A percentile compares a stretch with the other conserved stretches of the same genome.
Evolutionary conservation across 1,284 basidiomycete genomes (phyloP).

Genomic region (Anthracocystis panici-leucophaei): DNA sequence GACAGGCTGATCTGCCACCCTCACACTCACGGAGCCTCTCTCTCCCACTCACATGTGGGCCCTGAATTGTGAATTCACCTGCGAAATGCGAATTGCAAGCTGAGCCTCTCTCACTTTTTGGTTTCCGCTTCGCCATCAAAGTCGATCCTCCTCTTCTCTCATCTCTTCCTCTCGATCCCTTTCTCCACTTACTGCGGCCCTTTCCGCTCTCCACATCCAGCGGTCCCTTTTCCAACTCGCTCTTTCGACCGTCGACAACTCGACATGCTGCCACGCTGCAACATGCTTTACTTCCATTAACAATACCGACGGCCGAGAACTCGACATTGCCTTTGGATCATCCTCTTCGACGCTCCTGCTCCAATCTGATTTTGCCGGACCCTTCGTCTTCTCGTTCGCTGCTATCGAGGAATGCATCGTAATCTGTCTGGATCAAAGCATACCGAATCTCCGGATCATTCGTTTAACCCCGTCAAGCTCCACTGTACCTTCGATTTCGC

Average conservation of each 20-base stretch:
- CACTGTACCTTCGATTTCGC: not conserved
- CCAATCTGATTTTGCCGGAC: not conserved
- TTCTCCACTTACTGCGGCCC: slow-evolving; percentile 2
- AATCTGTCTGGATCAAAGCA: too few relatives aligned
- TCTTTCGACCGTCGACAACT: not conserved
- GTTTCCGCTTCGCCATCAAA: not conserved
- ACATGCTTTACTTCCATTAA: slow-evolving; percentile 3
- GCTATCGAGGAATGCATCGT: not conserved
- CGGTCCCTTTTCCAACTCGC: not conserved
- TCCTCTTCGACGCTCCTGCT: not conserved
- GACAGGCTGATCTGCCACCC: not conserved
- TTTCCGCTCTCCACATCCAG: not conserved
- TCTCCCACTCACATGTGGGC: not conserved
- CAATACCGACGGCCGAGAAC: not conserved
- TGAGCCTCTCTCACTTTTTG: not conserved
- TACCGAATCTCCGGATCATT: not conserved
- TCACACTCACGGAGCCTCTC: not conserved
- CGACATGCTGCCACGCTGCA: slow-evolving; percentile 1
- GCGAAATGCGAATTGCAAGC: not conserved
- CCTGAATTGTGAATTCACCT: not conserved
- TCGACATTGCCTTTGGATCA: not conserved
- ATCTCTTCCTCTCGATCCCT: too few relatives aligned
- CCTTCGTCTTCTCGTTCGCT: not conserved
- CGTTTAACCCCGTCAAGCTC: not conserved
- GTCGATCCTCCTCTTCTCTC: not conserved